These are phyloP conservation scores for Trichophyton rubrum DNA, from an alignment of 2,329 filamentous ascomycete genomes.

Conservation along the genomic window DNA sequence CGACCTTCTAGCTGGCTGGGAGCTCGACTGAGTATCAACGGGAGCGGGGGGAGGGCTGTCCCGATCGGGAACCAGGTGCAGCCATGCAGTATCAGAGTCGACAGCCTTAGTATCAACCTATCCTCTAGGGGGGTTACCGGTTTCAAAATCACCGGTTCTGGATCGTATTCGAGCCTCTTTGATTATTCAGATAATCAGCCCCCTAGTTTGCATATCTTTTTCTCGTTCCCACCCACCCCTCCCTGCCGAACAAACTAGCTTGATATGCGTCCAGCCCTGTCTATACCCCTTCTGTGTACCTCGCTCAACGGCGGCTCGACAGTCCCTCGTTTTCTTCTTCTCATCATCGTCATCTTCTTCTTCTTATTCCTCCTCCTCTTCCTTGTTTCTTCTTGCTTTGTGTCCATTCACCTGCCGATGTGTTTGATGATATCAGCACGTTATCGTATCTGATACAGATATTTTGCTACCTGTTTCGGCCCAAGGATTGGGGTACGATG, in stretches of 20 bases:
- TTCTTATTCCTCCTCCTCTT: background rate
- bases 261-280: background rate
- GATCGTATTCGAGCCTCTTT: slow-evolving; percentile 3
- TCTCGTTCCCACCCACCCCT: background rate
- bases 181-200: slow-evolving; percentile 2
- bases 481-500: background rate
- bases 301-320: slow-evolving; percentile 2
- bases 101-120: background rate
- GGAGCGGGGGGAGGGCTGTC: background rate
- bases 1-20: too few relatives aligned
- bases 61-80: background rate
- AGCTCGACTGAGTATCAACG: background rate
- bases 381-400: background rate
- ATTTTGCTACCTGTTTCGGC: background rate
- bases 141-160: slow-evolving; percentile 1
- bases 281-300: background rate
- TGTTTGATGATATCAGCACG: background rate
- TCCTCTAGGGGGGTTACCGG: background rate
- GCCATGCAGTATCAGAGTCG: background rate
- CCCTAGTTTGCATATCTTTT: background rate
- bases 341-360: background rate
- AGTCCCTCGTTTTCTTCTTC: background rate
- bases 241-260: background rate
- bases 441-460: background rate
- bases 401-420: background rate